Percentiles rank a stretch among this genome's conserved stretches.
Conservation (phyloP, 2,329 filamentous ascomycete genomes). For the Geosmithia flava region DNA sequence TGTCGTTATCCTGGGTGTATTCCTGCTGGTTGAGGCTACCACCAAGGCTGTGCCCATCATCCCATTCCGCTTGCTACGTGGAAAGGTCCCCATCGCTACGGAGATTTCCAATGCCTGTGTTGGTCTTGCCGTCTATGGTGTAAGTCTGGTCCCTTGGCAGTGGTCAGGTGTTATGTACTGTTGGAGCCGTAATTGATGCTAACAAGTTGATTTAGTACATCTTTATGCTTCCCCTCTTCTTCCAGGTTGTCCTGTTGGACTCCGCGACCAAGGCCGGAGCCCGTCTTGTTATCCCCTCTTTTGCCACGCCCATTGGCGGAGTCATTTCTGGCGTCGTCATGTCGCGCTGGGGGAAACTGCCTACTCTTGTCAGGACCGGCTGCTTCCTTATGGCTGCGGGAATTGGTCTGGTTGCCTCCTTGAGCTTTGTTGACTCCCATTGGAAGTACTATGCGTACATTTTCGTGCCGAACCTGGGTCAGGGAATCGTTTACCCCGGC, state of each 20-base stretch:
- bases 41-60: slow-evolving; percentile 40
- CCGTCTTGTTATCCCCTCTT: slow-evolving; percentile 49
- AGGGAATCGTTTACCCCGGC: slow-evolving; percentile 45
- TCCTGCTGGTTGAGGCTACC: slow-evolving; percentile 34
- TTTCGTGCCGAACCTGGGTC: slow-evolving; percentile 44
- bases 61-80: slow-evolving; percentile 42
- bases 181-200: neutral
- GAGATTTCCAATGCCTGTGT: slow-evolving; percentile 48
- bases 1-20: slow-evolving; percentile 25
- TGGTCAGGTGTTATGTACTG: neutral
- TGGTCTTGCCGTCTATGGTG: slow-evolving; percentile 49
- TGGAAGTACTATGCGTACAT: slow-evolving; percentile 46
- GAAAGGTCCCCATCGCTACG: slow-evolving; percentile 38
- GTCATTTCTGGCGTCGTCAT: slow-evolving; percentile 46
- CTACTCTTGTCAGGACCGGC: slow-evolving; percentile 37
- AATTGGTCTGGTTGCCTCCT: slow-evolving; percentile 35
- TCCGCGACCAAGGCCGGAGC: slow-evolving; percentile 52
- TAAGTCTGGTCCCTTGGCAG: slow-evolving; percentile 19
- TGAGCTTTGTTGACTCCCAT: slow-evolving; percentile 33
- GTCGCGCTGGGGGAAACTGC: slow-evolving; percentile 39
- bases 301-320: slow-evolving; percentile 45
- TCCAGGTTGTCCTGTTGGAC: slow-evolving; percentile 53
- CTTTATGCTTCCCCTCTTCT: slow-evolving; percentile 60
- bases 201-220: slow-evolving; percentile 31
- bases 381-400: slow-evolving; percentile 39